Evolutionary conservation across 306 rosid genomes (phyloP), one percentile per base, ranked within the genome.

Genomic region (Lathyrus tuberosus): DNA sequence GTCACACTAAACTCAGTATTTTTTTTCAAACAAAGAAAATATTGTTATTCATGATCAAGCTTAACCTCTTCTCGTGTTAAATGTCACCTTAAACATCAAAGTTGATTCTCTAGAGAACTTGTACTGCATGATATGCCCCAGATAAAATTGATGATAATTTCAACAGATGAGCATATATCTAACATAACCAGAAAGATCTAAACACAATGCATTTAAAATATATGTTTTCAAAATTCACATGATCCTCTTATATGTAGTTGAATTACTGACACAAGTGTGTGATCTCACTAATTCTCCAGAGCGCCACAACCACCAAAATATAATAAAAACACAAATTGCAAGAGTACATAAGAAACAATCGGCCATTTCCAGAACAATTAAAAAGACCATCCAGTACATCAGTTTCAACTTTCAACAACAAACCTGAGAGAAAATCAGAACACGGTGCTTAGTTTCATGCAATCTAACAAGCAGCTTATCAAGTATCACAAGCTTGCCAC

Each of bases 381-480:
- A 35, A 49, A 30, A 71, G 43, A 60, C 63, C 4, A 76, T 44
- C 38, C 58, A 67, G 49, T 40, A 69, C 22, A 61, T 10, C 72
- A 63, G 40, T 62, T 52, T 56, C 33, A 30, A 52, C 79, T 71
- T 49, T 54, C 47, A 18, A 52, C 72, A 59, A 80, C 92, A 65
- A 73, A 95, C 99, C 99, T 95, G 99, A 20, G 99, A 95, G 80
- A 95, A 95, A 59, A 95, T 91, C 73, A 95, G 81, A 80, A 95
- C 97, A 56, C 99, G 96, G 51, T 95, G 99, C 80, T 89, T 95
- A 40, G 99, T 91, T 85, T 87, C 95, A 69, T 89, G 99, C 86
- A 95, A 87, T 80, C 79, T 84, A 79, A 89, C 91, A 80, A 95
- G 96, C 69, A 95, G 85, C 77, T 95, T 95, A 84, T 95, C 97